phyloP scores from a whole-genome alignment of 1,284 basidiomycete genomes.

The Exobasidium rhododendri region DNA sequence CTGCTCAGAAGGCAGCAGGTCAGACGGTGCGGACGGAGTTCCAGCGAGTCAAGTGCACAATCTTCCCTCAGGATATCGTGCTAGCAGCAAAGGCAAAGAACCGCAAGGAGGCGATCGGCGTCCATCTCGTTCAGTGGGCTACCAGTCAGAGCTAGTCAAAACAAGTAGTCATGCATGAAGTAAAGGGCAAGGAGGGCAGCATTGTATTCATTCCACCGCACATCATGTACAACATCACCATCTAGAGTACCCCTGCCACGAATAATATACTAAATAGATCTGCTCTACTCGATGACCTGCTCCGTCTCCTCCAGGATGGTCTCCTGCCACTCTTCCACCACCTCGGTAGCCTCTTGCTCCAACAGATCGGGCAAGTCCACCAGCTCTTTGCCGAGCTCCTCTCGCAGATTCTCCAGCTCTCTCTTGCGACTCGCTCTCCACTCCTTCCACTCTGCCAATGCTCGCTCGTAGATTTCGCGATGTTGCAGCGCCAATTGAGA shows the following conservation, averaged over 20 bases:
- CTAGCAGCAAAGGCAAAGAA: background rate
- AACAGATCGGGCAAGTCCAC: conserved; percentile 34
- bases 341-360: conserved; percentile 47
- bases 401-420: conserved; percentile 35
- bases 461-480: conserved; percentile 80
- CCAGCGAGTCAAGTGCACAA: conserved; percentile 2
- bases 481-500: conserved; percentile 90
- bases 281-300: conserved; percentile 22
- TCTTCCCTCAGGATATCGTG: conserved; percentile 5
- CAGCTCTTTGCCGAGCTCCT: conserved; percentile 32
- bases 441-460: conserved; percentile 98
- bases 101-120: background rate
- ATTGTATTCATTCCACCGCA: background rate
- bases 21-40: conserved; percentile 1
- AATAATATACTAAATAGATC: too few species aligned
- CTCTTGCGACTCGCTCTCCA: conserved; percentile 62
- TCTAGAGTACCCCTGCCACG: too few species aligned
- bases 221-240: background rate
- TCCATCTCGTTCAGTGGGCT: conserved; percentile 10
- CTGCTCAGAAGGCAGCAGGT: background rate
- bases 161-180: too few species aligned
- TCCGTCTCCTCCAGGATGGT: conserved; percentile 55
- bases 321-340: conserved; percentile 55
- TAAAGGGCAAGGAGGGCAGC: too few species aligned
- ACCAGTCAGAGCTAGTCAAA: background rate